phyloP scores from a whole-genome alignment of 164 flowering plant species.

The Taxillus chinensis region DNA sequence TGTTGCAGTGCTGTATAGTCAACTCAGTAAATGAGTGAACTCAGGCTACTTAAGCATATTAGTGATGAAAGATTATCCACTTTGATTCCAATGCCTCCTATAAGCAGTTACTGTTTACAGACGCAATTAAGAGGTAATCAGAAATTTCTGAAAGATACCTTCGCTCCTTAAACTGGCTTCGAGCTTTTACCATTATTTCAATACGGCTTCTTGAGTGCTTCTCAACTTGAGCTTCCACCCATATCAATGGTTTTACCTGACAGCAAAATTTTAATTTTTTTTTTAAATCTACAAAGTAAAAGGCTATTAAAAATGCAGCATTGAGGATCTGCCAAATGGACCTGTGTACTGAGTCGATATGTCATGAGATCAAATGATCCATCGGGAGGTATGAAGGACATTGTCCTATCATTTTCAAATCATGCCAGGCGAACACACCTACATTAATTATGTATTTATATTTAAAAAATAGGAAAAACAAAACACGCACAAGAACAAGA shows the following conservation, averaged over 20 bases:
- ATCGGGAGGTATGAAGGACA: conserved; percentile 97
- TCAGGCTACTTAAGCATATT: neutral
- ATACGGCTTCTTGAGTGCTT: conserved; percentile 90
- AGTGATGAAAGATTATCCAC: neutral
- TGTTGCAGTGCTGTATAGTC: conserved; percentile 1
- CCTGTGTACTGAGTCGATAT: conserved; percentile 94
- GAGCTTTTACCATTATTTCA: conserved; percentile 83
- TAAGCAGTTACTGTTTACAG: neutral
- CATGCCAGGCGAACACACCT: conserved; percentile 99
- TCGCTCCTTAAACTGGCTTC: conserved; percentile 98
- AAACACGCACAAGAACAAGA: too few relatives aligned
- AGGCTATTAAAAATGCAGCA: neutral
- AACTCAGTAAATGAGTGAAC: conserved; percentile 11
- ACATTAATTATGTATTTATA: neutral
- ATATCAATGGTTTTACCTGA: conserved; percentile 90
- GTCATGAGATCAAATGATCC: conserved; percentile 98
- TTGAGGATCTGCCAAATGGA: conserved; percentile 14
- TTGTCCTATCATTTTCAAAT: conserved; percentile 95
- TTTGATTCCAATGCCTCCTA: too few relatives aligned
- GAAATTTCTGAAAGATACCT: conserved; percentile 38
- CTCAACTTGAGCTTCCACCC: conserved; percentile 99
- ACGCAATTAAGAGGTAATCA: neutral
- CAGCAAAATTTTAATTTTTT: conserved; percentile 3
- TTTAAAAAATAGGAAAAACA: too few relatives aligned
- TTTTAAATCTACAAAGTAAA: neutral